Base-by-base conservation (phyloP, 169 alveolate species). In the Cryptosporidium tyzzeri region DNA sequence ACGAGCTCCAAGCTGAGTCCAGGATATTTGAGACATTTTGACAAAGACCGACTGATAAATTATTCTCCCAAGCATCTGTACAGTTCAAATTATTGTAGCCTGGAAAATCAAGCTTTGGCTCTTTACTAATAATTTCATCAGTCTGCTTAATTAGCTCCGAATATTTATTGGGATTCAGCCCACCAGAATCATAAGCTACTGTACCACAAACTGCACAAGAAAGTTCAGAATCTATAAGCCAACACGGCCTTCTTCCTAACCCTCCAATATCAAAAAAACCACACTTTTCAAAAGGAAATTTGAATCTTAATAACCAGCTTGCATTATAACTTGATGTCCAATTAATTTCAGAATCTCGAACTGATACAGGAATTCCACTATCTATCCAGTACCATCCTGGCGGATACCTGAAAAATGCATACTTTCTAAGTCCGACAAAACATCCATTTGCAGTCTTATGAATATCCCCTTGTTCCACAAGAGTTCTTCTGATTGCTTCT, bases 321-420 rank as follows among this genome's bases (percentile, higher is more conserved):
- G 89, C 74, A 62, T 59, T 62, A 50, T 80, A 80, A 65, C 48
- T 80, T 59, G 89, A 80, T 26, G 80, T 61, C 89, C 89, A 80
- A 23, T 39, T 67, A 9, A 80, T 80, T 21, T 80, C 74, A 59
- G 80, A 62, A 39, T 80, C 89, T 18, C 68, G 51, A 45, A 35
- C 70, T 21, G 74, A 39, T 18, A 80, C 55, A 1, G 71, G 89
- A 23, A 26, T 45, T 16, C 65, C 67, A 62, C 75, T 65, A 65
- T 80, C 89, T 80, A 80, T 62, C 89, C 89, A 80, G 45, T 80
- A 80, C 89, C 89, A 80, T 9, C 89, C 89, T 9, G 89, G 89
- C 1, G 89, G 89, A 62, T 62, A 80, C 50, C 50, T 80, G 55
- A 80, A 80, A n/a, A 80, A 80, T 41, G 89, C 75, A 80, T 80